Evolutionary conservation across 345 rosid genomes (phyloP).

Genomic region (Rhodomyrtus tomentosa): DNA sequence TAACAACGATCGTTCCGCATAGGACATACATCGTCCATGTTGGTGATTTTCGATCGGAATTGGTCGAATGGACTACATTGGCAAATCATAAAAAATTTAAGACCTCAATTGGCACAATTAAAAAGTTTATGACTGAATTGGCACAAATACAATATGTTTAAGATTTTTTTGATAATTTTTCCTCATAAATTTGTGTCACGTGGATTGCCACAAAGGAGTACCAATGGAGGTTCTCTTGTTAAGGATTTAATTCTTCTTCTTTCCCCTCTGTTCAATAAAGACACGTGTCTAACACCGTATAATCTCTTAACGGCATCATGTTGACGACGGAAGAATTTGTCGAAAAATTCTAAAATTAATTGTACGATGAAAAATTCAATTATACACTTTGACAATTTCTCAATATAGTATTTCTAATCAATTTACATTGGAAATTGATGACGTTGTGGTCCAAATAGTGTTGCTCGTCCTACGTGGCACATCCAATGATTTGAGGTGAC

Average conservation of each 20-base stretch:
- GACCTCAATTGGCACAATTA: no score
- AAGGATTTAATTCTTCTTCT: neutral
- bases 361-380: neutral
- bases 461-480: neutral
- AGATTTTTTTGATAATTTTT: no score
- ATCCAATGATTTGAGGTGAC: accelerated
- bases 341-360: neutral
- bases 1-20: no score
- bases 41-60: no score
- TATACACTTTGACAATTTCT: neutral
- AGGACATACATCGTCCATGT: no score
- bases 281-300: neutral
- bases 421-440: neutral
- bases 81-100: no score
- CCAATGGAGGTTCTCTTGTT: neutral
- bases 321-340: accelerated
- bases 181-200: neutral
- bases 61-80: no score
- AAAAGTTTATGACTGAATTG: no score
- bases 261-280: neutral
- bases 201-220: neutral
- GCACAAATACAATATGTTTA: no score
- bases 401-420: accelerated
- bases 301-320: neutral
- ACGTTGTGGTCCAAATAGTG: accelerated